These are phyloP conservation scores for Cryptococcus sp. DNA, from an alignment of 1,284 basidiomycete genomes.

Conservation along the genomic window DNA sequence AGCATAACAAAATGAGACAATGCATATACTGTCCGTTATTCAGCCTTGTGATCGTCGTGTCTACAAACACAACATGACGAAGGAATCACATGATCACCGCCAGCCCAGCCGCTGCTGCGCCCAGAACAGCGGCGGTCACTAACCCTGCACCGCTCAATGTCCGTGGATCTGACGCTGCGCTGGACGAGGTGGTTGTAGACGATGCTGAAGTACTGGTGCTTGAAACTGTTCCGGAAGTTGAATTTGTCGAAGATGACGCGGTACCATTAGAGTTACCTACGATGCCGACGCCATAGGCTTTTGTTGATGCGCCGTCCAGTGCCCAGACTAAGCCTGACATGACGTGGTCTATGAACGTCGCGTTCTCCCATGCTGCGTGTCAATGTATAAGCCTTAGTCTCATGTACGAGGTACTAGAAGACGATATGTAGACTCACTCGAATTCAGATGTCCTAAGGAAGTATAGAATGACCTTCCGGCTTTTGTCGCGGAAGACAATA, in stretches of 20 bases:
- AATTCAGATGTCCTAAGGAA: slow-evolving; percentile 70
- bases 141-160: neutral
- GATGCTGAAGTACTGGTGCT: neutral
- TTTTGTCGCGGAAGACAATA: slow-evolving; percentile 44
- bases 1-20: no score
- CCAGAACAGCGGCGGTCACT: neutral
- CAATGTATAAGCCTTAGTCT: no score
- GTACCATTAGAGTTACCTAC: slow-evolving; percentile 37
- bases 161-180: neutral
- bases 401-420: neutral
- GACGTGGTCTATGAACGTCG: slow-evolving; percentile 67
- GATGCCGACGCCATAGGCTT: slow-evolving; percentile 44
- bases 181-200: neutral
- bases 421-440: slow-evolving; percentile 52
- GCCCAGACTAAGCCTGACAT: slow-evolving; percentile 73
- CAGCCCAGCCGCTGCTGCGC: neutral
- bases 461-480: slow-evolving; percentile 80
- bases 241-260: slow-evolving; percentile 1
- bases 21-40: no score
- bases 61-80: no score
- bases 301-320: slow-evolving; percentile 58
- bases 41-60: no score
- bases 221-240: neutral
- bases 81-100: no score
- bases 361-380: slow-evolving; percentile 56